Evolutionary conservation across 75 land plant genomes (phyloP), one percentile per base, ranked within the genome.

Genomic region (Picea glauca): DNA sequence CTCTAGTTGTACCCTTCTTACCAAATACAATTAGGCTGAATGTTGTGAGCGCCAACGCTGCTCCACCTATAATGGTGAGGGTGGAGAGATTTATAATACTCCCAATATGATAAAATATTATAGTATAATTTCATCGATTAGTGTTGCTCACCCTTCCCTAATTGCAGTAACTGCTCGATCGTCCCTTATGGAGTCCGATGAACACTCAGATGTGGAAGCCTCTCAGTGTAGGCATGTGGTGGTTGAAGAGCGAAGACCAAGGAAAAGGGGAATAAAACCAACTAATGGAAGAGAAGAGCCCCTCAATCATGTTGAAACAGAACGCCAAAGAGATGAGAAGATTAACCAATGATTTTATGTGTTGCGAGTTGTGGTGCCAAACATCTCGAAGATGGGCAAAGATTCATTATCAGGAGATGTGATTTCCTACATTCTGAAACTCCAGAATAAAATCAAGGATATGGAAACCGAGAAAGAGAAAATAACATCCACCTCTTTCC

Each of bases 281-380:
- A n/a, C n/a, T n/a, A n/a, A n/a, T n/a, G n/a, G n/a, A n/a, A n/a
- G n/a, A n/a, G n/a, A n/a, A n/a, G n/a, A n/a, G n/a, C n/a, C n/a
- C n/a, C n/a, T n/a, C n/a, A n/a, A n/a, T n/a, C n/a, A n/a, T n/a
- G n/a, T n/a, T n/a, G n/a, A n/a, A n/a, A n/a, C n/a, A n/a, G n/a
- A n/a, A n/a, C n/a, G 93, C 20, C 93, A 89, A 79, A 77, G 93
- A n/a, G 81, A 91, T 0, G 91, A 91, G 84, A 91, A 85, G 80
- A 85, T 91, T 13, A 91, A 91, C 80, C 91, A 87, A 32, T 80
- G 89, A 30, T 91, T 91, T 82, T 91, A 91, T 78, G 91, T 91
- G 2, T 83, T 91, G 58, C 80, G 93, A n/a, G 83, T 91, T 2
- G 91, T 87, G 11, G 93, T 91, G 5, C 93, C 93, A 2, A 91